Evolutionary conservation across 176 grass and related monocot genomes (phyloP), one percentile per base, ranked within the genome.

Genomic region (Carex parvula): DNA sequence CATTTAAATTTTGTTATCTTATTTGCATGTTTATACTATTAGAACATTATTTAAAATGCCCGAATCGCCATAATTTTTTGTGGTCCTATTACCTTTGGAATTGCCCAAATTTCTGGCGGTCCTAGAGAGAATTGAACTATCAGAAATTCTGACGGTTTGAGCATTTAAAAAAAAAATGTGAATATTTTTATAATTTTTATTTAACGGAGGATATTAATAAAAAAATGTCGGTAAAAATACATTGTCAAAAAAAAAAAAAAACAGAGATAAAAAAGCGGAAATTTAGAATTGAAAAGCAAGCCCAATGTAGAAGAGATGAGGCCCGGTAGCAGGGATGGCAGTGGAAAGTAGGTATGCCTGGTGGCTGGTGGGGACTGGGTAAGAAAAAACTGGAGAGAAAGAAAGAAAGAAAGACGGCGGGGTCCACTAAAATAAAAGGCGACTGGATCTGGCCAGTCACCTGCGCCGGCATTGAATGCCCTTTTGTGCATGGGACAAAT

Each of bases 401-500:
- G 50, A 79, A 32, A 79, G 26, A 20, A 39, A 5, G 5, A 39
- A 39, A 39, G 37, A 39, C 24, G 15, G 11, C 29, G 12, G 73
- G 73, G 73, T 3, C 73, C 46, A 78, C 24, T 3, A 6, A 69
- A 64, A 46, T 42, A 46, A 81, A 46, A 65, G 59, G 17, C 4
- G 3, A 63, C 56, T 63, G 53, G 79, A 63, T 55, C 18, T 41
- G 18, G 10, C 79, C 79, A 80, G 56, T 80, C 77, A 42, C 57
- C 55, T 80, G 77, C 77, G 18, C 55, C 77, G 62, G 58, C 79
- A 82, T 65, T 82, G 35, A 82, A 66, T 64, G 58, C 79, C 21
- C 58, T 53, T 61, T 82, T 82, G 59, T 82, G 79, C 6, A 82
- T 82, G n/a, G n/a, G 79, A 66, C 79, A 64, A 81, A 44, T 42